Base-by-base conservation (phyloP, 306 rosid species). In the Gynostemma pentaphyllum region DNA sequence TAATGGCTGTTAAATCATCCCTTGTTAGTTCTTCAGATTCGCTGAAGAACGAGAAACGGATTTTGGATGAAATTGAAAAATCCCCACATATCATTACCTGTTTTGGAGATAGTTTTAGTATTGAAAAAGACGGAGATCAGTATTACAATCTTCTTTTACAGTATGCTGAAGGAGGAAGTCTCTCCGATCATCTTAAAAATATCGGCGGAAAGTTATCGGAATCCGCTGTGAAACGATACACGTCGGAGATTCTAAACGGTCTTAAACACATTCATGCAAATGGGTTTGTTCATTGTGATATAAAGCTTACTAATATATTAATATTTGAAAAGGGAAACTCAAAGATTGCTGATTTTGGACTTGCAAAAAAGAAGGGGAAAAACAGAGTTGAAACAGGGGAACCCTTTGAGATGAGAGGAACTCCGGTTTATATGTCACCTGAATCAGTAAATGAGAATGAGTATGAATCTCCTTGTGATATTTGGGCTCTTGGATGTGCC, bases 401-500 rank as follows among this genome's bases (percentile, higher is more conserved):
- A 21, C 15, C 5, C 21, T 51, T 41, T 7, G 80, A 82, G 39
- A 47, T 68, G 44, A 79, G 88, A 42, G 98, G 98, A 3, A 92
- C 98, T 21, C 98, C 98, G 0, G 12, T 82, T 53, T 82, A 70
- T 19, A 82, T 88, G 88, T 74, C 98, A 12, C 98, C 96, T 45
- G 96, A 92, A 63, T 74, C 81, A 0, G 92, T 92, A 4, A 92
- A 76, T 69, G 69, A 70, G 9, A 80, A 62, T 27, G 75, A 79
- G 64, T 86, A 80, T 41, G 95, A 81, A 47, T 55, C 88, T 0
- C 77, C 88, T 7, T 70, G 71, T 0, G 95, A 88, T 75, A 45
- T 88, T 27, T 92, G 96, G 96, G 95, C 96, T 8, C 65, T 87
- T 0, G 96, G 87, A n/a, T 91, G 95, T 61, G 79, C 81, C 3